phyloP scores from a whole-genome alignment of 345 rosid species.

The Populus deltoides region DNA sequence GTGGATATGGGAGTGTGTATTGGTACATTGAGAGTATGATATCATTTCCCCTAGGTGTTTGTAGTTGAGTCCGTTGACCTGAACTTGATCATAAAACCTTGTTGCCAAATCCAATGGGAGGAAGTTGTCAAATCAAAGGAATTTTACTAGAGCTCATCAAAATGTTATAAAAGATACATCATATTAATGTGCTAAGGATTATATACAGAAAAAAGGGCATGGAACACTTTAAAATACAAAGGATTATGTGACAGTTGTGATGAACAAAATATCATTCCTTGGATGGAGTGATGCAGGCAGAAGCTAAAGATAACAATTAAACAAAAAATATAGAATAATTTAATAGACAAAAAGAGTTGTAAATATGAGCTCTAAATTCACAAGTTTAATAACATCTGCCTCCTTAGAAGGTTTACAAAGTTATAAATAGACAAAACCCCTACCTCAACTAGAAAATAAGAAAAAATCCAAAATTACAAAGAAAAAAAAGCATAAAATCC shows the following conservation, averaged over 20 bases:
- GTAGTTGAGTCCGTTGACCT: not conserved
- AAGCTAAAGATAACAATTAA: too few relatives aligned
- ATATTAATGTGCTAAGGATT: constrained; percentile 35
- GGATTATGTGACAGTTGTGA: not conserved
- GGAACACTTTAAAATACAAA: not conserved
- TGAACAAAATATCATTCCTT: constrained; percentile 8
- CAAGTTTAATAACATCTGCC: too few relatives aligned
- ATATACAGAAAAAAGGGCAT: not conserved
- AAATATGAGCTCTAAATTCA: too few relatives aligned
- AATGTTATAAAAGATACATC: constrained; percentile 36
- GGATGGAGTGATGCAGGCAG: too few relatives aligned
- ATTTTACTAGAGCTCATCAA: constrained; percentile 36
- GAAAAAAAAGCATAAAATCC: too few relatives aligned
- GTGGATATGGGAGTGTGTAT: constrained; percentile 39
- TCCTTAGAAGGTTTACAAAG: too few relatives aligned
- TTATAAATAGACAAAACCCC: too few relatives aligned
- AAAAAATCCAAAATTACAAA: too few relatives aligned
- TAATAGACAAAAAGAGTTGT: too few relatives aligned
- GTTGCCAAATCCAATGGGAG: constrained; percentile 13
- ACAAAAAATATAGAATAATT: too few relatives aligned
- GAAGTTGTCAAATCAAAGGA: constrained; percentile 37
- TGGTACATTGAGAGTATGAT: constrained; percentile 21
- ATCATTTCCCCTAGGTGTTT: not conserved
- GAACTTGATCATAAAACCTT: not conserved
- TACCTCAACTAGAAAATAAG: too few relatives aligned